phyloP scores from a whole-genome alignment of 2,329 filamentous ascomycete genomes.

The Colletotrichum tamarilloi region DNA sequence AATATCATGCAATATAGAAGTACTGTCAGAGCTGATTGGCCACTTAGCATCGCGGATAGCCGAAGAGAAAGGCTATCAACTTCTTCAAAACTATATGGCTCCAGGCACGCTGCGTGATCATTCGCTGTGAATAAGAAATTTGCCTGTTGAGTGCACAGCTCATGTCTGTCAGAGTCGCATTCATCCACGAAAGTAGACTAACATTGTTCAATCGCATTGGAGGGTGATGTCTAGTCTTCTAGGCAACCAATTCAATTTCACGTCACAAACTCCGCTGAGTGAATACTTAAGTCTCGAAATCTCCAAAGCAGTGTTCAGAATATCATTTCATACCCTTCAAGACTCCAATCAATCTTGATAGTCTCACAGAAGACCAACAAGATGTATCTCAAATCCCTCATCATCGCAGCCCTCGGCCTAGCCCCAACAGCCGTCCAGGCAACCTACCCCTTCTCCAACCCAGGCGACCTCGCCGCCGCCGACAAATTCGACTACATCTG shows the following conservation, averaged over 20 bases:
- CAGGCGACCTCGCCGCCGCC: slow-evolving; percentile 46
- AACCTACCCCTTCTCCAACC: slow-evolving; percentile 53
- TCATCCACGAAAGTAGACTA: not conserved
- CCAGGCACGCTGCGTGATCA: not conserved
- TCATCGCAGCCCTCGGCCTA: slow-evolving; percentile 37
- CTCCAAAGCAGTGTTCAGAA: too few species aligned
- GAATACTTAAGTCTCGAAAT: too few species aligned
- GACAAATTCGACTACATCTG: slow-evolving; percentile 52
- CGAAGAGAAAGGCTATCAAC: not conserved
- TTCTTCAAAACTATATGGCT: not conserved
- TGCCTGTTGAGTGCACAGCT: not conserved
- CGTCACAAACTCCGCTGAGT: too few species aligned
- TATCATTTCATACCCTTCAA: too few species aligned
- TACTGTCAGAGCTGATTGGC: not conserved
- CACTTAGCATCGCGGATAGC: not conserved
- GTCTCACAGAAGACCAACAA: too few species aligned
- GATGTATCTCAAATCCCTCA: not conserved
- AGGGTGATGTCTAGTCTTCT: too few species aligned
- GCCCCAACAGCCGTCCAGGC: slow-evolving; percentile 42
- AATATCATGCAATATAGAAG: not conserved
- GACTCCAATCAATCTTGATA: too few species aligned
- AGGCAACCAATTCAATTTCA: too few species aligned
- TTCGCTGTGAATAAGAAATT: not conserved
- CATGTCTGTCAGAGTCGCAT: not conserved
- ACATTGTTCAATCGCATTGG: not conserved